Base-by-base conservation (phyloP, 306 rosid genomes). In the Crotalaria pallida region DNA sequence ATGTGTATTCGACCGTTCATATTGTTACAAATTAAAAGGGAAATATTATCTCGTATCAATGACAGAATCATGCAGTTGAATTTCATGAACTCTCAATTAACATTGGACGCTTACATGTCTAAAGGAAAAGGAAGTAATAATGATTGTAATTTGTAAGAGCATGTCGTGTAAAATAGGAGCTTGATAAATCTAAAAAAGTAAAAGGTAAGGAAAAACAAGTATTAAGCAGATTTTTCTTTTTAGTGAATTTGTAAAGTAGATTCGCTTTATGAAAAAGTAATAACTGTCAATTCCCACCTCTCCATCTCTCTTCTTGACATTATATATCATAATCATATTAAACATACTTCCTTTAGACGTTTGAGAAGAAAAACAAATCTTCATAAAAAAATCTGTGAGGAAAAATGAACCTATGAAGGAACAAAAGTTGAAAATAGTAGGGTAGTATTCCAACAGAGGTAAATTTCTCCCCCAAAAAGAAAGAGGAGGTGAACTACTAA, bases 371-470 rank as follows among this genome's bases (percentile, higher is more conserved):
- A 64, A 43, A 4, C 22, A 43, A 44, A 43, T n/a, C 0, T 23
- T 40, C 0, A 7, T 34, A 34, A 3, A 34, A 34, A 22, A 44
- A 43, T 7, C 2, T 23, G 22, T 0, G 29, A 3, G 1, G 2
- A 23, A 62, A 21, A 64, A 49, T 19, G 47, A 72, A 47, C 33
- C 48, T 33, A 50, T 6, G 40, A 58, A 43, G 72, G 69, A 43
- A 74, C 43, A 57, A 19, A 36, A 16, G 56, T 74, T 26, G 15
- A 68, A 27, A 43, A 80, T 12, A 24, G 66, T 24, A 8, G n/a
- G n/a, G 11, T 11, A 10, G 36, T 17, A 65, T 24, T 58, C 41
- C 23, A 52, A 38, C 47, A 34, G 12, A 69, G 60, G 45, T 47
- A 26, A 62, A 51, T 45, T 61, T 49, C 55, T 43, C n/a, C n/a